phyloP scores from a whole-genome alignment of 371 early-diverging fungal genomes.

The Lichtheimia hyalospora region DNA sequence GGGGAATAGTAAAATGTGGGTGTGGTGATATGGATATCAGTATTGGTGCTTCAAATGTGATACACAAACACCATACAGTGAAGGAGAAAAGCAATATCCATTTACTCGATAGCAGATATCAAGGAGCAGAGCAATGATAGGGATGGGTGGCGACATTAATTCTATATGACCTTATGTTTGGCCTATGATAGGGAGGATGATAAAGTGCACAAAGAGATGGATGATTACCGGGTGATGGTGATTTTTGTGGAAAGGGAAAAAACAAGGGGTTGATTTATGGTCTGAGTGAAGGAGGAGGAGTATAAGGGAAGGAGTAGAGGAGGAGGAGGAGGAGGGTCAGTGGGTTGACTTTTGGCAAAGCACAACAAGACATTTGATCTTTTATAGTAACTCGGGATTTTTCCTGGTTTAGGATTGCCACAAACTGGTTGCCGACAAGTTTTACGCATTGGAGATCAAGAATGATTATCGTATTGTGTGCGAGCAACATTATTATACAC shows the following conservation, averaged over 20 bases:
- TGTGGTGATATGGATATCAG: neutral
- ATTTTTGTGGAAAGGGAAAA: too few relatives aligned
- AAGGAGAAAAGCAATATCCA: neutral
- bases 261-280: too few relatives aligned
- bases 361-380: neutral
- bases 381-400: neutral
- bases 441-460: constrained; percentile 13
- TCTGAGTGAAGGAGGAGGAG: neutral
- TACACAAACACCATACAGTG: neutral
- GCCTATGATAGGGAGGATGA: neutral
- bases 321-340: constrained; percentile 3
- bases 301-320: neutral
- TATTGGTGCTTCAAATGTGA: too few relatives aligned
- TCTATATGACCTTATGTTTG: too few relatives aligned
- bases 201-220: neutral
- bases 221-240: neutral
- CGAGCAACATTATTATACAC: constrained; percentile 16
- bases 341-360: neutral
- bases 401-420: constrained; percentile 13
- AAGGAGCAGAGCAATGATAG: too few relatives aligned
- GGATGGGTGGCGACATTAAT: too few relatives aligned
- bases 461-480: neutral
- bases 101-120: too few relatives aligned
- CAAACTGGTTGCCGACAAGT: constrained; percentile 16
- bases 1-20: too few relatives aligned